Evolutionary conservation across 257 asterid genomes (phyloP), one percentile per base, ranked within the genome.

Genomic region (Henckelia pumila): DNA sequence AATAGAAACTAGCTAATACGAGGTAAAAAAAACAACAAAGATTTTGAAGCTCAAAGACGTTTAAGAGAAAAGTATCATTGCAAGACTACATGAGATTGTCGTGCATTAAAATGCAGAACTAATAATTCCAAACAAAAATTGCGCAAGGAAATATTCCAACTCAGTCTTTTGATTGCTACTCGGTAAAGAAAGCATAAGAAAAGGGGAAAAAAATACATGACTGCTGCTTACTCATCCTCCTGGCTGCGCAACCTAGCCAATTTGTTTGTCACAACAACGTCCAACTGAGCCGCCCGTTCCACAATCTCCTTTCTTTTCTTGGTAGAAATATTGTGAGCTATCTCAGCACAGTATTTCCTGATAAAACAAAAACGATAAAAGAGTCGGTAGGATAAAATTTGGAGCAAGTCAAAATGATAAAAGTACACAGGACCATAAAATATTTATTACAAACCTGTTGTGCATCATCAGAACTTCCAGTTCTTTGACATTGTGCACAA

Each of bases 191-290:
- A 59, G 57, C 33, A 71, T 7, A 6, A 24, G 21, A 63, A 22
- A 61, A 7, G 49, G n/a, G 16, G 32, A 56, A 33, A 35, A 33
- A 23, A 56, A 30, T n/a, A 55, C 16, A 37, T 21, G 14, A 10
- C 28, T 24, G 75, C 71, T 81, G 75, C 71, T 81, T 69, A 81
- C 81, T 78, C 86, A 14, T 81, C 83, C 53, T 81, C 83, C 74
- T 78, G 83, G 80, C 84, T 79, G 56, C 87, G 84, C 47, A 82
- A 62, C 79, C 87, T 76, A 35, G 82, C 82, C 63, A 82, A 50
- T 56, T 82, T 79, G 82, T 82, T 82, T 59, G 87, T 82, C 19
- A 79, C 87, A 25, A 58, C 84, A 14, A 82, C 4, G 22, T 82
- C 87, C 78, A 82, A 60, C 63, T 79, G 84, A 0, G 84, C 79